Conservation (phyloP, 2,329 filamentous ascomycete species). For the Colletotrichum sp. region DNA sequence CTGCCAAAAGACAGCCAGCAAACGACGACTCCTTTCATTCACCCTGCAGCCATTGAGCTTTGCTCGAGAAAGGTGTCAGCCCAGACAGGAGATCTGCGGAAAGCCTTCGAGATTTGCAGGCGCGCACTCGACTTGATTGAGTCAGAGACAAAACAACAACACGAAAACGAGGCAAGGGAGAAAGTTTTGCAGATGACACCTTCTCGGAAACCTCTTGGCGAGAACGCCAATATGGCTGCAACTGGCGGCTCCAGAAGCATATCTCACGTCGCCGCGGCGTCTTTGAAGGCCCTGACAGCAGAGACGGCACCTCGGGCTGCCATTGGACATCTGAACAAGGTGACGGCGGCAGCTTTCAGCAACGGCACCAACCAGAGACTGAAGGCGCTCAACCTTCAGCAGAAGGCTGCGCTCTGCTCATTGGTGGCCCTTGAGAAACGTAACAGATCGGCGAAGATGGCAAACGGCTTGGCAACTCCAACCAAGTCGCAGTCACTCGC, state of each 20-base stretch:
- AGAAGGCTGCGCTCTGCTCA: constrained; percentile 92
- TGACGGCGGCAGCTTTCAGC: constrained; percentile 88
- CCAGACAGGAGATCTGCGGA: constrained; percentile 92
- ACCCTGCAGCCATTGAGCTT: constrained; percentile 91
- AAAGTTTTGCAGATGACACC: constrained; percentile 65
- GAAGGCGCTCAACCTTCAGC: constrained; percentile 88
- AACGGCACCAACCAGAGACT: constrained; percentile 87
- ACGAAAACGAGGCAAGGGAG: constrained; percentile 66
- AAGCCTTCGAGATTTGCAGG: constrained; percentile 93
- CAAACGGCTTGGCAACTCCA: constrained; percentile 52
- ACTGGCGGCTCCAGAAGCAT: constrained; percentile 43
- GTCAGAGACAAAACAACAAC: constrained; percentile 76
- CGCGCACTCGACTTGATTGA: constrained; percentile 90
- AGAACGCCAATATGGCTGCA: constrained; percentile 76
- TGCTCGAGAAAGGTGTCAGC: constrained; percentile 94
- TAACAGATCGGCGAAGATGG: constrained; percentile 57
- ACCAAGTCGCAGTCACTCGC: constrained; percentile 66
- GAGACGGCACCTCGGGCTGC: constrained; percentile 86
- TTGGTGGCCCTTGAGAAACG: constrained; percentile 85
- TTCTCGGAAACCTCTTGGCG: constrained; percentile 77
- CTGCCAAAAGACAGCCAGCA: constrained; percentile 60
- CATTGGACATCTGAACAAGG: constrained; percentile 88
- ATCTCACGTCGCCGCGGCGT: constrained; percentile 53
- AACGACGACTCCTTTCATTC: constrained; percentile 79
- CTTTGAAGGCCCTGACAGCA: constrained; percentile 67